phyloP scores from a whole-genome alignment of 1,139 yeast species.

The Yamadazyma songkhlaensis region DNA sequence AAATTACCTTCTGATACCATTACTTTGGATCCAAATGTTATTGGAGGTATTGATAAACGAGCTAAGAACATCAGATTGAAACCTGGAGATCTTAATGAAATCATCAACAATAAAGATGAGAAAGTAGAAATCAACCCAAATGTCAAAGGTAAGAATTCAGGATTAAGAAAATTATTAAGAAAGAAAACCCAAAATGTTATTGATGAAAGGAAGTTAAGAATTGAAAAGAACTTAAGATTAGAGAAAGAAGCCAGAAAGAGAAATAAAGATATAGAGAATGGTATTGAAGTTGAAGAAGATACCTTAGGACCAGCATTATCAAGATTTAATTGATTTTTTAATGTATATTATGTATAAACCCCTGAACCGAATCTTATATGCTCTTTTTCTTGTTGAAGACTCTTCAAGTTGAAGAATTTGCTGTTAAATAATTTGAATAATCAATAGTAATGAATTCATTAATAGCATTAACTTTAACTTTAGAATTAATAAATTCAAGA shows the following conservation, averaged over 20 bases:
- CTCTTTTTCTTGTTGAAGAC: too few relatives aligned
- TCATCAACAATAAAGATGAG: constrained; percentile 30
- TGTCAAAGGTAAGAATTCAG: constrained; percentile 77
- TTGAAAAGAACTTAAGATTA: constrained; percentile 70
- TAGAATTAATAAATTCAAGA: constrained; percentile 37
- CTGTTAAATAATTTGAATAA: constrained; percentile 37
- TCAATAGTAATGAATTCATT: constrained; percentile 46
- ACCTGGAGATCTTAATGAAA: constrained; percentile 55
- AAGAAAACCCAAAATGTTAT: constrained; percentile 84
- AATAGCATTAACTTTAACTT: constrained; percentile 16
- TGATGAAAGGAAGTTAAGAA: constrained; percentile 80
- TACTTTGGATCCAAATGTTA: constrained; percentile 80
- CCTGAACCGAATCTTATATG: too few relatives aligned
- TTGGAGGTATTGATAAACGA: constrained; percentile 80
- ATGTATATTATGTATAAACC: neutral
- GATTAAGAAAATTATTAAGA: constrained; percentile 74
- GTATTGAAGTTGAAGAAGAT: constrained; percentile 52
- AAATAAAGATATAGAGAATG: constrained; percentile 45
- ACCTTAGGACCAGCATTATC: constrained; percentile 55
- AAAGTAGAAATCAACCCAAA: constrained; percentile 54
- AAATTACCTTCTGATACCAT: constrained; percentile 93
- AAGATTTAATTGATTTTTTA: constrained; percentile 41
- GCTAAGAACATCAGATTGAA: constrained; percentile 62
- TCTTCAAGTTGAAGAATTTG: constrained; percentile 11
- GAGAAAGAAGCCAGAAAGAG: constrained; percentile 74